phyloP scores from a whole-genome alignment of 805 yeast genomes.

The Kluyveromyces starmeri region DNA sequence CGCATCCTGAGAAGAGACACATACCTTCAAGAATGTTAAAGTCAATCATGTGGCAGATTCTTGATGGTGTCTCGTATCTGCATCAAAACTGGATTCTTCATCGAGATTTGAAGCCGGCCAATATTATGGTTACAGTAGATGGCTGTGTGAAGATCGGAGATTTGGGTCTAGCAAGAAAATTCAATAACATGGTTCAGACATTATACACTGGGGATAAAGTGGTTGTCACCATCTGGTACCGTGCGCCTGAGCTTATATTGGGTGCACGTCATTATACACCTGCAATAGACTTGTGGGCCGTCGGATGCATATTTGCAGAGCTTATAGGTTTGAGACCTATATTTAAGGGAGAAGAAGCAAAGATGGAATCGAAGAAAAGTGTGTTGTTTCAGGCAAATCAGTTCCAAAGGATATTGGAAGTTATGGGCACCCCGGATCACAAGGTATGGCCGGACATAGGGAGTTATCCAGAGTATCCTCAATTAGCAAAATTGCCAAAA shows the following conservation, averaged over 20 bases:
- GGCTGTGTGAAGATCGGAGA: slow-evolving; percentile 97
- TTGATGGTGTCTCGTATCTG: slow-evolving; percentile 82
- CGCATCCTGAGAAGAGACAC: slow-evolving; percentile 74
- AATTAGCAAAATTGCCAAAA: slow-evolving; percentile 55
- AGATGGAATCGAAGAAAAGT: slow-evolving; percentile 84
- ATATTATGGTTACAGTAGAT: slow-evolving; percentile 84
- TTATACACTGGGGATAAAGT: slow-evolving; percentile 89
- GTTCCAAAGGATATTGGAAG: slow-evolving; percentile 80
- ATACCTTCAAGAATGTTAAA: slow-evolving; percentile 75
- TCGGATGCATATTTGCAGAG: slow-evolving; percentile 92
- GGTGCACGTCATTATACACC: slow-evolving; percentile 92
- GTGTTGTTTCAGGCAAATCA: slow-evolving; percentile 94
- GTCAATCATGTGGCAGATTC: slow-evolving; percentile 83
- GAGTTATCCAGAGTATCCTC: slow-evolving; percentile 76
- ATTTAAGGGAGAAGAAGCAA: slow-evolving; percentile 96
- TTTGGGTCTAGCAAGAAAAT: slow-evolving; percentile 81
- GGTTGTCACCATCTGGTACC: slow-evolving; percentile 93
- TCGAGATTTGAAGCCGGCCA: slow-evolving; percentile 94
- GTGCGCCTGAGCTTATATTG: slow-evolving; percentile 86
- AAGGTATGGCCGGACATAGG: slow-evolving; percentile 73
- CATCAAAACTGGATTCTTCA: slow-evolving; percentile 97
- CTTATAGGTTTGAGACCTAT: slow-evolving; percentile 81
- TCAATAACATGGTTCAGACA: slow-evolving; percentile 78
- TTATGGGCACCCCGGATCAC: slow-evolving; percentile 80
- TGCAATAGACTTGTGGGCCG: slow-evolving; percentile 91